Base-by-base conservation (phyloP, 768 basidiomycete genomes). In the Collybiopsis confluens region DNA sequence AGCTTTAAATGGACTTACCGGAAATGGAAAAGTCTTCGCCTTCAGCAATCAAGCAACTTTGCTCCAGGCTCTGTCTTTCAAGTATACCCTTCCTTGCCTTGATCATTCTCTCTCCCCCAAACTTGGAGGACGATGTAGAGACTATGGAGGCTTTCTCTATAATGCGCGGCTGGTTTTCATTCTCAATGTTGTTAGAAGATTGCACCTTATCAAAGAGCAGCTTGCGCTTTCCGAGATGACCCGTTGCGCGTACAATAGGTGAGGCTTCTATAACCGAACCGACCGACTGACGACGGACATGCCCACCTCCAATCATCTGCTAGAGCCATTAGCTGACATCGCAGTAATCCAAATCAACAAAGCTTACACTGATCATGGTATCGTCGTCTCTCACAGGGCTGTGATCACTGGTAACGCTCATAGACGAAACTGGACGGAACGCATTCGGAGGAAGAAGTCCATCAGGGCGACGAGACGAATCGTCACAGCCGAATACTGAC, bases 221-320 rank as follows among this genome's bases (percentile, higher is more conserved):
- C 63, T 82, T 86, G 55, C 81, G 73, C 63, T 88, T 86, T 59
- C 43, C 43, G 11, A 48, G 18, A 48, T 48, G 47, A 20, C 47
- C 47, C 9, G 85, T 85, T 7, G 79, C 74, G 37, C 81, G 78
- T 18, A 80, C 73, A 54, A 84, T 88, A 0, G 89, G 89, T 1
- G 89, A 91, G 2, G 74, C 74, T n/a, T 84, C 82, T 16, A 87
- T 81, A 45, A 78, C 70, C 0, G 85, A 86, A 11, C 78, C 82
- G 9, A 88, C 71, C 0, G 90, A 90, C 11, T 75, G 70, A 28
- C 88, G 82, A 27, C 85, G 82, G 48, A 88, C 82, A 50, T 82
- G 86, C 2, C 86, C 88, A 50, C 88, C 90, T 45, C 85, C 89
- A 30, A 91, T 70, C 88, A 92, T 90, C 86, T 89, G 54, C 49